Base-by-base conservation (phyloP, 441 rosid species). In the Cnidoscolus chayamansa region DNA sequence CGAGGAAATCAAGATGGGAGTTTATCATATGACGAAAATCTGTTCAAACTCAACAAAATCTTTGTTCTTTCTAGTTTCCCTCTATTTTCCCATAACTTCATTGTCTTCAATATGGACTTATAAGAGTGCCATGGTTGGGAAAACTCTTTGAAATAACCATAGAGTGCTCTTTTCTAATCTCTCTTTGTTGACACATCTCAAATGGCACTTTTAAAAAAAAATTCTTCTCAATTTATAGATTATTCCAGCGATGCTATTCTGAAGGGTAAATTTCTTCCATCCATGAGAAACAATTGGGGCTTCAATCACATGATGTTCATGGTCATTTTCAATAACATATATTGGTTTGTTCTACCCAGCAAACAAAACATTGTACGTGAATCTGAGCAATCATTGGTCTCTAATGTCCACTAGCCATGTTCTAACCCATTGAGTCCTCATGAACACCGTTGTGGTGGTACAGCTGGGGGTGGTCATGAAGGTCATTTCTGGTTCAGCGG, bases 371-470 rank as follows among this genome's bases (percentile, higher is more conserved):
- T 55, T 45, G 72, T 74, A 72, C 82, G 76, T 84, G 77, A 61
- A 69, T 75, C 73, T 56, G 75, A n/a, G 31, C 13, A 61, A 0
- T 74, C 77, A 55, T 58, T 40, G 19, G 77, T 68, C 72, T 55
- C 70, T 73, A 72, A 74, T 67, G 61, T 50, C 1, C 82, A 53
- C 64, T 77, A 75, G 76, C 71, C 80, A 20, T 57, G 82, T 49
- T 53, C 32, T 66, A 73, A 78, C 55, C 61, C 40, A 70, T 76
- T 9, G 68, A 65, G 68, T 71, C 69, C 54, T 49, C 55, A 35
- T 25, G 61, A 25, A 68, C 53, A 40, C 15, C 54, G 48, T 35
- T 35, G 40, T 35, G 40, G 3, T 35, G 40, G 40, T 35, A 35
- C 40, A 35, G 40, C 40, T 35, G 5, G 40, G 40, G 40, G 40